phyloP scores from a whole-genome alignment of 306 rosid species.

The Geum urbanum region DNA sequence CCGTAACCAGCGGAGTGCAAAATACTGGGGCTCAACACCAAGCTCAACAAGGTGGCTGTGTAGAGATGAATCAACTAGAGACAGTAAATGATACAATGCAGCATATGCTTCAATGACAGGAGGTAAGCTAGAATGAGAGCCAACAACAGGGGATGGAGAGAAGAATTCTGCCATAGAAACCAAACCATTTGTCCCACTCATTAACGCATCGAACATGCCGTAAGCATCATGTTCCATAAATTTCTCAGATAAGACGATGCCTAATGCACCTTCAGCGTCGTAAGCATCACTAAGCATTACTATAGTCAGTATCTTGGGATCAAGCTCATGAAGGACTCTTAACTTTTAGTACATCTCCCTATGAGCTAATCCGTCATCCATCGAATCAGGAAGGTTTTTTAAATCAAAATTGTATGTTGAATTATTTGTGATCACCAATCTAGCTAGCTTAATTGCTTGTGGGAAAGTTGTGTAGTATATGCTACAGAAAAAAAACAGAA shows the following conservation, averaged over 20 bases:
- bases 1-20: constrained; percentile 97
- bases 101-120: constrained; percentile 93
- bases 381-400: constrained; percentile 56
- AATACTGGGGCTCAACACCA: constrained; percentile 96
- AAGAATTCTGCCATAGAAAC: constrained; percentile 90
- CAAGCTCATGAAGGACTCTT: constrained; percentile 72
- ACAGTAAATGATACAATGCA: constrained; percentile 75
- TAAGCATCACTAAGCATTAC: constrained; percentile 82
- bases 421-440: too few relatives aligned
- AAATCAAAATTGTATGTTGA: constrained; percentile 65
- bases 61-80: constrained; percentile 72
- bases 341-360: constrained; percentile 41
- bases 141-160: constrained; percentile 60
- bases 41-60: constrained; percentile 92
- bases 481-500: too few relatives aligned
- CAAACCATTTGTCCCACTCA: constrained; percentile 70
- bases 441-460: too few relatives aligned
- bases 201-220: constrained; percentile 85
- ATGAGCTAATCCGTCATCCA: constrained; percentile 39
- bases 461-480: too few relatives aligned
- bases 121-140: constrained; percentile 71
- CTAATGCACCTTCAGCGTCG: constrained; percentile 97
- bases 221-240: constrained; percentile 96
- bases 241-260: constrained; percentile 83
- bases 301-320: constrained; percentile 70